Conservation (phyloP, 139 green algal species). For the Zygnema circumcarinatum region DNA sequence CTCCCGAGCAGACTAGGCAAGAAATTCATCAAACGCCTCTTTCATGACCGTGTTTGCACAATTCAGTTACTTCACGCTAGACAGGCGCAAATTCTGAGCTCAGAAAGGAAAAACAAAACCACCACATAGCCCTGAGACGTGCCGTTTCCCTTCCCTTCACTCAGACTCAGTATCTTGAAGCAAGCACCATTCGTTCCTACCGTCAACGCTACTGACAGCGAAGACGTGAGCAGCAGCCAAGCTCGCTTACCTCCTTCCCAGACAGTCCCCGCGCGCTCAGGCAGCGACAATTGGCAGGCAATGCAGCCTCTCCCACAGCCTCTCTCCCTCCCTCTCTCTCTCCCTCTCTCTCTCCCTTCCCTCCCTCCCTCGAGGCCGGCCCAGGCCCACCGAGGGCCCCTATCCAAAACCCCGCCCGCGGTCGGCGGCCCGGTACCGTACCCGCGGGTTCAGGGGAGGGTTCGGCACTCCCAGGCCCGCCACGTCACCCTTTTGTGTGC, state of each 20-base stretch:
- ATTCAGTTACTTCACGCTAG: background rate
- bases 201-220: background rate
- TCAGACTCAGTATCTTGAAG: background rate
- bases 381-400: no score
- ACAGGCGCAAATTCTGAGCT: background rate
- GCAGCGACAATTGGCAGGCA: no score
- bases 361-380: background rate
- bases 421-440: no score
- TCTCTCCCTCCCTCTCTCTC: background rate
- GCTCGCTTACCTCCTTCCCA: background rate
- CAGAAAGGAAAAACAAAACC: background rate
- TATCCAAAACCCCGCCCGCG: no score
- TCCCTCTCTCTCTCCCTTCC: background rate
- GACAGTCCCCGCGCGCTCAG: background rate
- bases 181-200: background rate
- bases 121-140: background rate
- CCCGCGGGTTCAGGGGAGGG: no score
- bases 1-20: background rate
- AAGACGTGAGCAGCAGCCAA: no score
- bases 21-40: background rate
- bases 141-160: background rate
- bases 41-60: background rate
- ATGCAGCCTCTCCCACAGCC: no score
- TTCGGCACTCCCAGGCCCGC: no score
- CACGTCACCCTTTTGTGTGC: no score